These are phyloP conservation scores for Mycosphaerella arachidis DNA, from an alignment of 2,329 filamentous ascomycete species.

Conservation along the genomic window DNA sequence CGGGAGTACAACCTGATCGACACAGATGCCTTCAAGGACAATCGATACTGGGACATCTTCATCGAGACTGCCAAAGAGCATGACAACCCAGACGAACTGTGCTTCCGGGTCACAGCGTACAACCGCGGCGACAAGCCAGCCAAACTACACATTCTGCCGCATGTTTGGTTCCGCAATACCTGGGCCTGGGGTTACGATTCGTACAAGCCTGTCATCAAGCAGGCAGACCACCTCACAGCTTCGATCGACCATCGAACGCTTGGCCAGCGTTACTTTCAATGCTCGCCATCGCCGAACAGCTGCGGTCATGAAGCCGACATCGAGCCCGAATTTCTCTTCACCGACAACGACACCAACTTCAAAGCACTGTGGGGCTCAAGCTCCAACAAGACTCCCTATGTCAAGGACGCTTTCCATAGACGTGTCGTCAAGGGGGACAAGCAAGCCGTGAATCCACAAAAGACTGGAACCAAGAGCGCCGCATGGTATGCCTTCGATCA, in stretches of 20 bases:
- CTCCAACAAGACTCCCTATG: conserved; percentile 70
- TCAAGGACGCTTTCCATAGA: conserved; percentile 93
- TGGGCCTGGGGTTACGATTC: conserved; percentile 91
- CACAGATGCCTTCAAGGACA: conserved; percentile 80
- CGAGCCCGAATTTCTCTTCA: conserved; percentile 80
- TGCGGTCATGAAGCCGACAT: conserved; percentile 77
- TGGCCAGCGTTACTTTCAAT: conserved; percentile 75
- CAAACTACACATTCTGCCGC: conserved; percentile 86
- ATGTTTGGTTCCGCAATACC: conserved; percentile 95
- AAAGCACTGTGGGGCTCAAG: conserved; percentile 69
- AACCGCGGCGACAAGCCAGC: conserved; percentile 88
- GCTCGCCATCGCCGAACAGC: conserved; percentile 85
- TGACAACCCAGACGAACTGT: conserved; percentile 84
- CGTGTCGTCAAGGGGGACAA: conserved; percentile 80
- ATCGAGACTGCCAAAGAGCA: conserved; percentile 94
- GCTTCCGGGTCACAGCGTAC: conserved; percentile 94
- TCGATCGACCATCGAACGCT: conserved; percentile 76
- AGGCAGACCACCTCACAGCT: conserved; percentile 61
- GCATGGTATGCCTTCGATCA: conserved; percentile 93
- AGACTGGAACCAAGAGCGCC: conserved; percentile 79
- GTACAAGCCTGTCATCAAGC: conserved; percentile 73
- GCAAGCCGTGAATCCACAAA: conserved; percentile 72
- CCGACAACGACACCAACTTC: conserved; percentile 92
- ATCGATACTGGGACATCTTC: conserved; percentile 94
- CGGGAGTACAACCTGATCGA: conserved; percentile 89